These are phyloP conservation scores for Coemansia sp. DNA, from an alignment of 192 early-diverging fungal genomes.

Conservation along the genomic window DNA sequence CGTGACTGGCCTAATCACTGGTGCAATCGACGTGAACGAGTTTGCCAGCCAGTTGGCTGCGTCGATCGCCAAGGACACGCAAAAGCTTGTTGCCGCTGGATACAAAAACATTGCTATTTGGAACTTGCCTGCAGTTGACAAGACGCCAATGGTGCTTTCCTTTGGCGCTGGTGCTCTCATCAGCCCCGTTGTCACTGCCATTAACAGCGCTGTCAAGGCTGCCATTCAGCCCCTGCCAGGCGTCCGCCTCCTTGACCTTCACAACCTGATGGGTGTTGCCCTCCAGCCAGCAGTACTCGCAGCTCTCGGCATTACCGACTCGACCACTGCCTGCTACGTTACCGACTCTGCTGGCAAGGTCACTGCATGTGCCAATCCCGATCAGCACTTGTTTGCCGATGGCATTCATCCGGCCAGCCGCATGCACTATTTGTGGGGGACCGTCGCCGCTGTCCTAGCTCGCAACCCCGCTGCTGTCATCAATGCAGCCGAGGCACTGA, in stretches of 20 bases:
- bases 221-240: conserved; percentile 11
- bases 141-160: conserved; percentile 19
- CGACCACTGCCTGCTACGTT: conserved; percentile 24
- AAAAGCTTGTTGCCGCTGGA: conserved; percentile 25
- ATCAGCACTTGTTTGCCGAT: conserved; percentile 48
- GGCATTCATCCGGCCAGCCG: conserved; percentile 42
- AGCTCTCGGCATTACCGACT: conserved; percentile 29
- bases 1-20: conserved; percentile 11
- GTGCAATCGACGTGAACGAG: conserved; percentile 8
- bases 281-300: conserved; percentile 23
- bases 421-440: conserved; percentile 49
- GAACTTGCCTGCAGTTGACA: conserved; percentile 41
- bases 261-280: conserved; percentile 20
- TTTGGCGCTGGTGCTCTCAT: conserved; percentile 5
- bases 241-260: conserved; percentile 31
- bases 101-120: conserved; percentile 49
- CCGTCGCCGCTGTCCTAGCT: conserved; percentile 34
- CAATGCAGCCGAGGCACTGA: conserved; percentile 16
- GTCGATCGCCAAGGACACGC: conserved; percentile 28
- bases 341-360: conserved; percentile 10
- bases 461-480: conserved; percentile 24
- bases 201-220: conserved; percentile 25
- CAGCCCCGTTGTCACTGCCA: conserved; percentile 12
- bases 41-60: conserved; percentile 24
- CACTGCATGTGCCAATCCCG: conserved; percentile 39